Evolutionary conservation across 139 green algal species (phyloP), one percentile per base, ranked within the genome.

Genomic region (Chlorella vulgaris): DNA sequence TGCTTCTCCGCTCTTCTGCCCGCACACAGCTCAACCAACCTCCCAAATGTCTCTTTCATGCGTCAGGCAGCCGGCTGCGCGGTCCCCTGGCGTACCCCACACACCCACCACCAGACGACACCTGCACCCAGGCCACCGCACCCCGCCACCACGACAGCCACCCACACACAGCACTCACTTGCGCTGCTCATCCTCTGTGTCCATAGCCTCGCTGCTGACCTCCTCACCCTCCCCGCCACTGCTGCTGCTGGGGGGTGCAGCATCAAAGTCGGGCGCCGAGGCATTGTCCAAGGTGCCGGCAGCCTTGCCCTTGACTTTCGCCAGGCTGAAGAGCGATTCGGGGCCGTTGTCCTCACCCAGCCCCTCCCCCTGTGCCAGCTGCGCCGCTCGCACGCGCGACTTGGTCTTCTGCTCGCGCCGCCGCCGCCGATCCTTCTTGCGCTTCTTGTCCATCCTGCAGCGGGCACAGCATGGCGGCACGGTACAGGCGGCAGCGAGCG

Each of bases 361-460:
- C 19, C 90, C 92, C 81, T 90, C 90, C 24, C 36, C 81, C 74
- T 86, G 80, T 7, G 85, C 80, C 33, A 91, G 66, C 85, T 94
- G 89, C 24, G 91, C 90, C 4, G 89, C 84, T 2, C 93, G 85
- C 35, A 95, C 40, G 7, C 85, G 80, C n/a, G 91, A 77, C 90
- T 96, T 97, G 69, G 93, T 92, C 88, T 96, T 96, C 39, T 88
- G 73, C 81, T 97, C 93, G 29, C 81, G 80, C 50, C 89, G 89
- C 78, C 91, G 89, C 78, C 91, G 88, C 47, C 88, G 89, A 76
- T 95, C 92, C 39, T 92, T 90, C 83, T 93, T 91, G 38, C 84
- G 82, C 75, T 90, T 87, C 42, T 84, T 86, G 80, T 91, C 91
- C 77, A 85, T 75, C 60, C 58, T 89, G 69, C 26, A 31, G 42